Evolutionary conservation across 257 asterid species (phyloP), one percentile per base, ranked within the genome.

Genomic region (Knoxia roxburghii): DNA sequence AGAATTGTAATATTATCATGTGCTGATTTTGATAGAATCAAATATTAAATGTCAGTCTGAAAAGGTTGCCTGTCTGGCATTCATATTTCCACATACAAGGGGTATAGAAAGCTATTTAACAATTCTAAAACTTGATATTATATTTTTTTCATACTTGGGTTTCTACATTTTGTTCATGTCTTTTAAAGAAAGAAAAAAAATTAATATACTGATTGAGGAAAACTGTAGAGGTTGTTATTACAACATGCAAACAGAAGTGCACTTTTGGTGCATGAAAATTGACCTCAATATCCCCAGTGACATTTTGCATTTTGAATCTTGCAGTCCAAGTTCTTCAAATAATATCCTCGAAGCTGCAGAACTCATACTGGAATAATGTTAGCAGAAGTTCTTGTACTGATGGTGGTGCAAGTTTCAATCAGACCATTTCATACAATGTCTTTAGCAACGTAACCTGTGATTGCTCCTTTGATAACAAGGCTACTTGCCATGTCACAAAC

Each of bases 401-500:
- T 20, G 52, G 74, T 4, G 48, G 14, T 32, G 88, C 46, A 29
- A n/a, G 75, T 61, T 72, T 88, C 55, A 86, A 90, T 77, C 17
- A 0, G 71, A 89, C 84, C 27, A 1, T 21, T 24, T 9, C 30
- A 61, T 24, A 0, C 2, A 17, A 21, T 0, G 12, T 72, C 41
- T 9, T 48, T 26, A 84, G 95, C 72, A 68, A 58, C 17, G 76
- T 86, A 41, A 65, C 53, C 8, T 93, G 99, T 64, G 75, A 90
- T 75, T 93, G 99, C 77, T 32, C 85, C 39, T 84, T 79, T 73
- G 69, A 33, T 55, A 65, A 3, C 76, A 69, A 21, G 64, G 75
- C 95, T 14, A 35, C 53, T 46, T 93, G 99, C 83, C 99, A 88
- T 73, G 90, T 93, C 39, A 84, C 95, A 24, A 67, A 18, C 79